These are phyloP conservation scores for Saccharomyces mikatae DNA, from an alignment of 805 yeast species.

Conservation along the genomic window DNA sequence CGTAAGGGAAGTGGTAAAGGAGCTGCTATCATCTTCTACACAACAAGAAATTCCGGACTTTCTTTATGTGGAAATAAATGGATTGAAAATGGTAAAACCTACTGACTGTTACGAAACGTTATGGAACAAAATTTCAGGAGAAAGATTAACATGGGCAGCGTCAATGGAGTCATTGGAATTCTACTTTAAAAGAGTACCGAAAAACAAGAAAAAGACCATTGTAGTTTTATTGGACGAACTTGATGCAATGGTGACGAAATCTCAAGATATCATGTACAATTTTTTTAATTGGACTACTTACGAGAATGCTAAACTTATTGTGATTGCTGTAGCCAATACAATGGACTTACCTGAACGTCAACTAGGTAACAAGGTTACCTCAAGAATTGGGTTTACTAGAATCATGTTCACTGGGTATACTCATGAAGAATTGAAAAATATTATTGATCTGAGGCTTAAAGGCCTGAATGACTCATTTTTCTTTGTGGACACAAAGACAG, in stretches of 20 bases:
- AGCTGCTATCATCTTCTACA: constrained; percentile 41
- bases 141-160: constrained; percentile 49
- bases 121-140: constrained; percentile 68
- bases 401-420: constrained; percentile 86
- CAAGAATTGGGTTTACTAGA: constrained; percentile 82
- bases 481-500: constrained; percentile 31
- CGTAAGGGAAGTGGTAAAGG: constrained; percentile 73
- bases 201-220: constrained; percentile 38
- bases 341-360: constrained; percentile 94
- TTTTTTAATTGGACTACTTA: constrained; percentile 97
- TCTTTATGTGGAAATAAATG: constrained; percentile 80
- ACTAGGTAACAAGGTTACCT: constrained; percentile 79
- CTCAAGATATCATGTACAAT: constrained; percentile 84
- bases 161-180: constrained; percentile 64
- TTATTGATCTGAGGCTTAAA: constrained; percentile 64
- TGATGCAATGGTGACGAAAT: constrained; percentile 76
- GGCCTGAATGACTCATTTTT: constrained; percentile 33
- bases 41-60: constrained; percentile 42
- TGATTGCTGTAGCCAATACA: constrained; percentile 91
- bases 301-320: constrained; percentile 67
- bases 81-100: constrained; percentile 75
- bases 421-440: constrained; percentile 63
- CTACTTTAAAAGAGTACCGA: constrained; percentile 44
- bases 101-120: constrained; percentile 71
- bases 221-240: constrained; percentile 82